Conservation (phyloP, 305 asterid genomes). For the Rubia peregrina region DNA sequence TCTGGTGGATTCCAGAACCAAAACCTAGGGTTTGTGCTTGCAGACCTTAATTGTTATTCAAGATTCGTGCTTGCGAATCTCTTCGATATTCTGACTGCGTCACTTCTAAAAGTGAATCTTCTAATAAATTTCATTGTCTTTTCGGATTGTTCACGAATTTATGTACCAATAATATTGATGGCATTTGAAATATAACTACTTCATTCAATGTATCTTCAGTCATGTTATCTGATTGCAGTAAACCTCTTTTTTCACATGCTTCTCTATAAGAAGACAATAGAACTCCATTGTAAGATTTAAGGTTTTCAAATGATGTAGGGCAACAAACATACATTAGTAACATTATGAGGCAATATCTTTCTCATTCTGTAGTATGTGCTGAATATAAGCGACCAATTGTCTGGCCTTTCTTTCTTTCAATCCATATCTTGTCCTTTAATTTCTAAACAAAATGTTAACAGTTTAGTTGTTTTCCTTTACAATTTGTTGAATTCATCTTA, state of each 20-base stretch:
- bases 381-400: not conserved
- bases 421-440: not conserved
- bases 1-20: too few relatives aligned
- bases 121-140: not conserved
- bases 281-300: not conserved
- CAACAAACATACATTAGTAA: slow-evolving; percentile 3
- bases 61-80: too few relatives aligned
- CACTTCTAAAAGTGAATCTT: not conserved
- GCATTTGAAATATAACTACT: not conserved
- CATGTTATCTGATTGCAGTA: not conserved
- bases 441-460: not conserved
- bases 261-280: not conserved
- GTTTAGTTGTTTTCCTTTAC: not conserved
- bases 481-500: not conserved
- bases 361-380: not conserved
- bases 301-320: not conserved
- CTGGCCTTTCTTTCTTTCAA: not conserved
- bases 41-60: too few relatives aligned
- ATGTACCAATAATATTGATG: not conserved
- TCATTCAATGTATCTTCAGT: not conserved
- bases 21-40: too few relatives aligned
- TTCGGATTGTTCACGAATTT: not conserved
- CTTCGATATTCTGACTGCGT: too few relatives aligned
- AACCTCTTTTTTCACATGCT: not conserved
- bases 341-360: not conserved